Evolutionary conservation across 2,329 filamentous ascomycete species (phyloP).

Genomic region (Alternaria solani): DNA sequence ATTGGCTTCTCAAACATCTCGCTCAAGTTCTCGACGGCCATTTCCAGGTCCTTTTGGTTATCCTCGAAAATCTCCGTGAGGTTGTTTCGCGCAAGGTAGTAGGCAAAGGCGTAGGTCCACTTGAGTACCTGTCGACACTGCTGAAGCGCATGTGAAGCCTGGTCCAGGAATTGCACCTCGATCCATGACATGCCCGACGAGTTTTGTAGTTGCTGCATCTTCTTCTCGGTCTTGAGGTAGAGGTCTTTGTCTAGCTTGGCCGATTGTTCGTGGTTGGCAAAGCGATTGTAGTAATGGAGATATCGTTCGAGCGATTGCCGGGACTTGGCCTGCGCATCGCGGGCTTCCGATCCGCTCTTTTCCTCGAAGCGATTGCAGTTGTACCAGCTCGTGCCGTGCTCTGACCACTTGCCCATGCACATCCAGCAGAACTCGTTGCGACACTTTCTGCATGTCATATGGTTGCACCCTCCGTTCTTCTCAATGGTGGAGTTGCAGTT

Average conservation of each 20-base stretch:
- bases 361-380: constrained; percentile 98
- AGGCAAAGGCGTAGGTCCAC: constrained; percentile 99
- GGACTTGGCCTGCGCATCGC: constrained; percentile 90
- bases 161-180: constrained; percentile 95
- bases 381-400: constrained; percentile 99
- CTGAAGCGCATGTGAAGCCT: constrained; percentile 90
- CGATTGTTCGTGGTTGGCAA: constrained; percentile 98
- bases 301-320: constrained; percentile 94
- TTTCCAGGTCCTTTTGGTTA: constrained; percentile 96
- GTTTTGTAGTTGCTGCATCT: constrained; percentile 96
- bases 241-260: constrained; percentile 96
- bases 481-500: constrained; percentile 97
- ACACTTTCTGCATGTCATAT: constrained; percentile 97
- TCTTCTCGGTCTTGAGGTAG: constrained; percentile 95
- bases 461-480: constrained; percentile 98
- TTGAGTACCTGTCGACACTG: constrained; percentile 98
- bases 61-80: constrained; percentile 97
- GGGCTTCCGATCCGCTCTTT: constrained; percentile 88
- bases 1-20: constrained; percentile 99
- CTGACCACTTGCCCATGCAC: constrained; percentile 99
- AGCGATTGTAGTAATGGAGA: constrained; percentile 98
- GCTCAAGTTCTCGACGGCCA: constrained; percentile 96
- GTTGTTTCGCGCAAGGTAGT: constrained; percentile 96
- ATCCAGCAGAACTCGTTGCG: constrained; percentile 99
- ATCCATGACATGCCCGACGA: constrained; percentile 98